phyloP scores from a whole-genome alignment of 2,329 filamentous ascomycete species.

The Sporothrix pallida region DNA sequence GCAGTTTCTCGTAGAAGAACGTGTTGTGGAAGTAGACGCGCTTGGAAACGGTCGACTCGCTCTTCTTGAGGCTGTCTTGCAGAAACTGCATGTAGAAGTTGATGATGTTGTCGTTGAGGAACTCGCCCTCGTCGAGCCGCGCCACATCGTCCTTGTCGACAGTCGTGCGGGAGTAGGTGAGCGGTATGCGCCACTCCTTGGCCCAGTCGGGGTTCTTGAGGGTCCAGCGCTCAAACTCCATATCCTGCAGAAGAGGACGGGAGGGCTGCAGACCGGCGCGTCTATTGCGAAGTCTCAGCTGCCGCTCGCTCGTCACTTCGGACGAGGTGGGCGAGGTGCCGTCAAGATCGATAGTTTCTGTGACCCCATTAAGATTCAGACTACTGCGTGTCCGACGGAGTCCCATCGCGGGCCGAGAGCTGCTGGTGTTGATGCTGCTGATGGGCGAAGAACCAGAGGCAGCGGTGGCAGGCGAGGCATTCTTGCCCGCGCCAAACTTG shows the following conservation, averaged over 20 bases:
- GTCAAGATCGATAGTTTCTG: slow-evolving; percentile 29
- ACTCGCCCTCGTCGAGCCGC: slow-evolving; percentile 81
- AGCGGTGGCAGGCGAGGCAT: background rate
- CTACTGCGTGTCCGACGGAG: slow-evolving; percentile 2
- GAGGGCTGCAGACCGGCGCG: background rate
- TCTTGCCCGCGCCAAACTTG: background rate
- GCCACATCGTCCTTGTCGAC: slow-evolving; percentile 75
- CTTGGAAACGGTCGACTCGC: slow-evolving; percentile 61
- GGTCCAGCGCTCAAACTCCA: slow-evolving; percentile 54
- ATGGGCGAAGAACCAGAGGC: background rate
- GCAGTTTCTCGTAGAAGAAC: slow-evolving; percentile 85
- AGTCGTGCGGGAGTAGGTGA: slow-evolving; percentile 69
- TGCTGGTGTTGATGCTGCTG: background rate
- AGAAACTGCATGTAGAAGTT: slow-evolving; percentile 83
- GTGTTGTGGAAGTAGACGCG: slow-evolving; percentile 90
- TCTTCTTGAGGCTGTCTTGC: slow-evolving; percentile 63
- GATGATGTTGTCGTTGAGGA: slow-evolving; percentile 91
- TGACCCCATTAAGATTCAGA: background rate
- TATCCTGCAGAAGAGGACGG: slow-evolving; percentile 28
- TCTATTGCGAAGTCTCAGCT: slow-evolving; percentile 28
- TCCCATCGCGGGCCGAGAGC: background rate
- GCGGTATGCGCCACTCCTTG: slow-evolving; percentile 59
- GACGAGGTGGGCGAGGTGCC: background rate
- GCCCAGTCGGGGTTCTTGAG: slow-evolving; percentile 57
- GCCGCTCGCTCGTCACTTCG: background rate